phyloP scores from a whole-genome alignment of 352 stramenopile species.

The Bremia lactucae region DNA sequence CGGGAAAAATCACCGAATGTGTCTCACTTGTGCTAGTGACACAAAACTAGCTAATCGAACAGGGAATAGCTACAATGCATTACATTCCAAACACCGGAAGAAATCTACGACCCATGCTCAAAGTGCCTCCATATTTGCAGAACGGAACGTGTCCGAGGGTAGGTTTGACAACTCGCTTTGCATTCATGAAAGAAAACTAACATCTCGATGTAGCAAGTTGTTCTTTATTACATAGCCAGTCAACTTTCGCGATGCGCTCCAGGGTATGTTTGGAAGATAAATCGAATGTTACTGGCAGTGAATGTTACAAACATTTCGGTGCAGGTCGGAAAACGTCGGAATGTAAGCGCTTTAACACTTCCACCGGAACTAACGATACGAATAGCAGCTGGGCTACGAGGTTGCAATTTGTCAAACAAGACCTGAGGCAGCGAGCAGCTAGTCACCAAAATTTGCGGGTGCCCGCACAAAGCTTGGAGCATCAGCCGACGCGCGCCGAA shows the following conservation, averaged over 20 bases:
- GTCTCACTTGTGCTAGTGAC: constrained; percentile 31
- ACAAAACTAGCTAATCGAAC: constrained; percentile 13
- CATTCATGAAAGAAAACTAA: not conserved
- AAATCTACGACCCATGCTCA: constrained; percentile 3
- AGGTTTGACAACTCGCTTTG: not conserved
- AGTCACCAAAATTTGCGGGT: constrained; percentile 7
- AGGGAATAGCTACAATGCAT: constrained; percentile 10
- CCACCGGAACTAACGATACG: constrained; percentile 7
- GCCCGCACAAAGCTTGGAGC: constrained; percentile 15
- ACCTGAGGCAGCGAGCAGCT: constrained; percentile 10
- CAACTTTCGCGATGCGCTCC: constrained; percentile 7
- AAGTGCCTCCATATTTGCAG: constrained; percentile 7
- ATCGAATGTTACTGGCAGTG: constrained; percentile 24
- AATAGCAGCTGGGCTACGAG: constrained; percentile 10
- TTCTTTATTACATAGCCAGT: too few species aligned
- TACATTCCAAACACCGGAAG: constrained; percentile 7
- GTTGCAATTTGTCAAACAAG: constrained; percentile 5
- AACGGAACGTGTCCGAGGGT: constrained; percentile 10
- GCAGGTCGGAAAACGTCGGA: constrained; percentile 7
- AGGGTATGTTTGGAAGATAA: constrained; percentile 17
- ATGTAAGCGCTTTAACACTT: too few species aligned
- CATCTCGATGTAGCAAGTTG: too few species aligned
- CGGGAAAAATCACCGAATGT: constrained; percentile 49
- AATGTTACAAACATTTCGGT: constrained; percentile 10
- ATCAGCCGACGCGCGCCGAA: constrained; percentile 14